Evolutionary conservation across 2,329 filamentous ascomycete species (phyloP).

Genomic region (Teratosphaeria viscida): DNA sequence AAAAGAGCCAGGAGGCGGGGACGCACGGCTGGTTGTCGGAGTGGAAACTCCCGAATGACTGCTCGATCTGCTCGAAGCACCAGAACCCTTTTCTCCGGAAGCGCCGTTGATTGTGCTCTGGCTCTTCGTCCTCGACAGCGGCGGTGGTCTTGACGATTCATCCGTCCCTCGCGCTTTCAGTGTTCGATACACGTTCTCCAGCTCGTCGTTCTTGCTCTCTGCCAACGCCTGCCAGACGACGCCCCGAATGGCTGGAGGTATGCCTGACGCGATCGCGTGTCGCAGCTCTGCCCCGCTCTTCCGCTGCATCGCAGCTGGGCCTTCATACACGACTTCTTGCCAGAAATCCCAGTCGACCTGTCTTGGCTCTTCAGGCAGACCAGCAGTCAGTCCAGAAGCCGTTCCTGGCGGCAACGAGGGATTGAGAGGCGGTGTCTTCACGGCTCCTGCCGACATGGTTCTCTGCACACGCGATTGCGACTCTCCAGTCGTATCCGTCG

Average conservation of each 20-base stretch:
- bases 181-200: constrained; percentile 79
- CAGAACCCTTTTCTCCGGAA: constrained; percentile 53
- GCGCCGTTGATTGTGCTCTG: constrained; percentile 42
- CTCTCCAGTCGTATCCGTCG: constrained; percentile 9
- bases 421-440: constrained; percentile 55
- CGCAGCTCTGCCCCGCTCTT: constrained; percentile 86
- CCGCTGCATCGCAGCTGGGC: constrained; percentile 74
- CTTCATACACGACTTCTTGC: constrained; percentile 93
- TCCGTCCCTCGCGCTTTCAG: constrained; percentile 70
- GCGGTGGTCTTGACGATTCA: constrained; percentile 7
- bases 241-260: constrained; percentile 89
- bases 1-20: constrained; percentile 12
- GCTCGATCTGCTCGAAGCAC: constrained; percentile 73
- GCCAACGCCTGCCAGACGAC: constrained; percentile 98
- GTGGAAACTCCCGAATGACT: constrained; percentile 67
- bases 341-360: constrained; percentile 98
- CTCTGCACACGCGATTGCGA: constrained; percentile 19
- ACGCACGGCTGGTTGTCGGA: constrained; percentile 38
- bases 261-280: constrained; percentile 81
- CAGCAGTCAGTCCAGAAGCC: constrained; percentile 67
- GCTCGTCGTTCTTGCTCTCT: constrained; percentile 84
- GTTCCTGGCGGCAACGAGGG: constrained; percentile 71
- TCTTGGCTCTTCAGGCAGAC: constrained; percentile 58
- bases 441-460: constrained; percentile 4
- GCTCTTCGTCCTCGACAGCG: constrained; percentile 11